Conservation (phyloP, 2,329 filamentous ascomycete species). For the Tolypocladium album region DNA sequence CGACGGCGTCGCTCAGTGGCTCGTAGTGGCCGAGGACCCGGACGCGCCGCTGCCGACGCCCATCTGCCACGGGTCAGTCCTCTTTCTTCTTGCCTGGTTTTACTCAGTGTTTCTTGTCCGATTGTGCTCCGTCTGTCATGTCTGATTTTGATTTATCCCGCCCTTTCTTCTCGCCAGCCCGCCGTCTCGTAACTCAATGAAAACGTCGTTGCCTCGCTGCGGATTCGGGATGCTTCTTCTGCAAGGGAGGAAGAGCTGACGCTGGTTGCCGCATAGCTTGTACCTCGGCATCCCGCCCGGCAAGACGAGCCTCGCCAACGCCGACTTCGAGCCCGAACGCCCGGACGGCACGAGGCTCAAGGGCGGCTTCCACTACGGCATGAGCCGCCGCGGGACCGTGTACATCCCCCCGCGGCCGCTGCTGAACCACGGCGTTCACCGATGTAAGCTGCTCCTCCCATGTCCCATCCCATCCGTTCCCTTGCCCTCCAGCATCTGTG, state of each 20-base stretch:
- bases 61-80: not conserved
- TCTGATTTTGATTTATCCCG: not conserved
- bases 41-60: not conserved
- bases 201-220: too few relatives aligned
- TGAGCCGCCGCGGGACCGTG: not conserved
- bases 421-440: not conserved
- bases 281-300: not conserved
- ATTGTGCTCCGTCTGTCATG: too few relatives aligned
- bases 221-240: not conserved
- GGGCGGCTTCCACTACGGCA: not conserved
- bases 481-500: too few relatives aligned
- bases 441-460: not conserved
- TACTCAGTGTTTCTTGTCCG: too few relatives aligned
- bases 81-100: too few relatives aligned
- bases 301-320: not conserved
- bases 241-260: not conserved
- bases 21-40: not conserved
- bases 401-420: not conserved
- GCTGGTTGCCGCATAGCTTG: not conserved
- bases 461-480: not conserved
- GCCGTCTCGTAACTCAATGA: too few relatives aligned
- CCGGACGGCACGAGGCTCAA: not conserved
- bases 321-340: not conserved
- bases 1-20: not conserved
- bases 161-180: too few relatives aligned